Percentiles rank a stretch among this genome's conserved stretches.
These are phyloP conservation scores for Fusarium palustre DNA, from an alignment of 2,329 filamentous ascomycete species.

Conservation along the genomic window DNA sequence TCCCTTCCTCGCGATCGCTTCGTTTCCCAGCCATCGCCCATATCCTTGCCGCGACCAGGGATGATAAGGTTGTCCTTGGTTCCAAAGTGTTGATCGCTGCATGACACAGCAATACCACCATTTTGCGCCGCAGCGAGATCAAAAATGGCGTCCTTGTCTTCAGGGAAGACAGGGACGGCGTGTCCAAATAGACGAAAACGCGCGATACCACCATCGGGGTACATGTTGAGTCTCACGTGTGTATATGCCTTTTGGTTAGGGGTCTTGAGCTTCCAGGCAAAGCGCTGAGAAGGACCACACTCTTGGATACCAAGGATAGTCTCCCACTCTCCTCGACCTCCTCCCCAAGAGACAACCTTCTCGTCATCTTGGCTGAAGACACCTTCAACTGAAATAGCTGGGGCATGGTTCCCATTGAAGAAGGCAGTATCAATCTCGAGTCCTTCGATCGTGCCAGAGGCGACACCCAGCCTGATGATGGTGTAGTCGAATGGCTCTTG, in stretches of 20 bases:
- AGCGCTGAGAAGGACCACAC: slow-evolving; percentile 79
- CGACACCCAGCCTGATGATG: slow-evolving; percentile 73
- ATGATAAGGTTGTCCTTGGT: slow-evolving; percentile 84
- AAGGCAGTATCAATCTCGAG: slow-evolving; percentile 84
- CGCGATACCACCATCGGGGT: slow-evolving; percentile 86
- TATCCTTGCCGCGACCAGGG: slow-evolving; percentile 82
- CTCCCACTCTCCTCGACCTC: slow-evolving; percentile 73
- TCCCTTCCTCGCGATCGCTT: slow-evolving; percentile 76
- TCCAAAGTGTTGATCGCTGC: slow-evolving; percentile 87
- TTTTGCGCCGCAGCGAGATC: slow-evolving; percentile 84
- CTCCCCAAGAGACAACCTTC: slow-evolving; percentile 72
- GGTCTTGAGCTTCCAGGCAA: slow-evolving; percentile 75
- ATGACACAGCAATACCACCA: slow-evolving; percentile 79
- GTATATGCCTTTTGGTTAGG: slow-evolving; percentile 77
- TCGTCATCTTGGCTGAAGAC: slow-evolving; percentile 74
- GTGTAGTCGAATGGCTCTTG: slow-evolving; percentile 74
- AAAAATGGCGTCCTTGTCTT: slow-evolving; percentile 72
- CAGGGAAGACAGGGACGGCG: slow-evolving; percentile 80
- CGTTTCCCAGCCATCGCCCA: slow-evolving; percentile 92
- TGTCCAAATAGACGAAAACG: slow-evolving; percentile 82
- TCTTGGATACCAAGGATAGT: slow-evolving; percentile 76
- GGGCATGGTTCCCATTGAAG: slow-evolving; percentile 86
- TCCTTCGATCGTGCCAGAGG: slow-evolving; percentile 77
- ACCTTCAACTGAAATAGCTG: slow-evolving; percentile 81
- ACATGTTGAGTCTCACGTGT: slow-evolving; percentile 85